These are phyloP conservation scores for Plasmodium gonderi DNA, from an alignment of 169 alveolate genomes.

Conservation along the genomic window DNA sequence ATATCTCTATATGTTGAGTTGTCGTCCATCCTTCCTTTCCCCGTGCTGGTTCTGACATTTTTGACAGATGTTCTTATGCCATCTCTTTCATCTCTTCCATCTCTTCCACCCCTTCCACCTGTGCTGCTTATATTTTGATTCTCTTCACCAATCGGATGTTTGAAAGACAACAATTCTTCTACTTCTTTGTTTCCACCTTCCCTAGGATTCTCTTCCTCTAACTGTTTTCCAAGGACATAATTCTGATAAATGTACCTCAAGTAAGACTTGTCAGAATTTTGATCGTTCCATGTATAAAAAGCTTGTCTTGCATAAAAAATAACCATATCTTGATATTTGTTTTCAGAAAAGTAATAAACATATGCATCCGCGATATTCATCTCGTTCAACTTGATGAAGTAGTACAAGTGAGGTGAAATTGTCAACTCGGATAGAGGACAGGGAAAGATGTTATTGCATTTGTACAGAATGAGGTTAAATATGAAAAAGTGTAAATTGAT, in stretches of 20 bases:
- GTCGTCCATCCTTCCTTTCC: background rate
- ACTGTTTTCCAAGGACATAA: background rate
- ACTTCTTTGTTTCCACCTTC: background rate
- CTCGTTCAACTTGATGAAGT: slow-evolving; percentile 42
- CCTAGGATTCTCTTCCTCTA: background rate
- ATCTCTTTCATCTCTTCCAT: too few relatives aligned
- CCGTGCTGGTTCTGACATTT: background rate
- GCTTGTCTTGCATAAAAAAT: slow-evolving; percentile 51
- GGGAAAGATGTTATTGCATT: slow-evolving; percentile 69
- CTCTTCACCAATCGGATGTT: background rate
- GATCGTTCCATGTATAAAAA: slow-evolving; percentile 3
- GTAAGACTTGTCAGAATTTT: background rate
- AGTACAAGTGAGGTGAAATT: slow-evolving; percentile 52
- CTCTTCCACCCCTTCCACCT: background rate
- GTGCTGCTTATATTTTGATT: background rate
- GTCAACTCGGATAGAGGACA: slow-evolving; percentile 45
- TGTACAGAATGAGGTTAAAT: slow-evolving; percentile 60
- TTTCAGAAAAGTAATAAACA: slow-evolving; percentile 35
- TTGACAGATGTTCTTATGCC: background rate
- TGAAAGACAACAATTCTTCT: background rate
- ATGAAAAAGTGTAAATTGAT: slow-evolving; percentile 59
- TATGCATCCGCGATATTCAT: slow-evolving; percentile 45
- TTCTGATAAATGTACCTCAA: background rate
- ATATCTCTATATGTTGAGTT: too few relatives aligned
- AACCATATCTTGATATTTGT: slow-evolving; percentile 43